phyloP scores from a whole-genome alignment of 1,284 basidiomycete genomes.

The Leucoagaricus sp. region DNA sequence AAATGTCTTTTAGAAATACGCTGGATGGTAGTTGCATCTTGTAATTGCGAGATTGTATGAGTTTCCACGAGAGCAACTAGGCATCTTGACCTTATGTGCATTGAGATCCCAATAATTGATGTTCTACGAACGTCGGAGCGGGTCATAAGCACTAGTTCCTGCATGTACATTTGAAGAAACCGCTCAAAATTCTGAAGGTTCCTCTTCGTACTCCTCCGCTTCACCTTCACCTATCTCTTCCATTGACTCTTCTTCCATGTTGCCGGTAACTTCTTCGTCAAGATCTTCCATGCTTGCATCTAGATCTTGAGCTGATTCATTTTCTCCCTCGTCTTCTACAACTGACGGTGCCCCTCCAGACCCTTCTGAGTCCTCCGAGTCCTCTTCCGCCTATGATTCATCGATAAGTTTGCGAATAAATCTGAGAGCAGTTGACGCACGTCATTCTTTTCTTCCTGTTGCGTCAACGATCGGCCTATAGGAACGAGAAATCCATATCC shows the following conservation, averaged over 20 bases:
- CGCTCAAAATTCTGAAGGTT: slow-evolving; percentile 29
- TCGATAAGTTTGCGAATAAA: background rate
- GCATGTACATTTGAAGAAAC: too few relatives aligned
- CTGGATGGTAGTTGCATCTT: too few relatives aligned
- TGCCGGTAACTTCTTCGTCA: slow-evolving; percentile 50
- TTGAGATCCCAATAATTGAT: too few relatives aligned
- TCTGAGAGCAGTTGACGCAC: slow-evolving; percentile 43
- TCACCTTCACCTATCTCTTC: slow-evolving; percentile 40
- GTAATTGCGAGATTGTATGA: too few relatives aligned
- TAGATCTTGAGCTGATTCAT: slow-evolving; percentile 56
- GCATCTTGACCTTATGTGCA: too few relatives aligned
- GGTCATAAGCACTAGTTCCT: too few relatives aligned
- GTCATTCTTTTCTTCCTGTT: slow-evolving; percentile 82
- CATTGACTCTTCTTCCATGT: slow-evolving; percentile 39
- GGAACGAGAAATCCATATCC: slow-evolving; percentile 72
- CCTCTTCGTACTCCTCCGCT: slow-evolving; percentile 39
- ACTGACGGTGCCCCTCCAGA: slow-evolving; percentile 40
- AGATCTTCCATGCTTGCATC: slow-evolving; percentile 75
- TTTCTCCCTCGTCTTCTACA: slow-evolving; percentile 55
- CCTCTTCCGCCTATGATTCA: slow-evolving; percentile 12
- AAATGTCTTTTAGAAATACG: too few relatives aligned
- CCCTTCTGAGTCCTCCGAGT: slow-evolving; percentile 40
- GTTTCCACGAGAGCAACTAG: too few relatives aligned
- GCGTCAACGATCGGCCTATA: slow-evolving; percentile 69
- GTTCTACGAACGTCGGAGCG: too few relatives aligned